Conservation (phyloP, 2,329 filamentous ascomycete genomes). For the Calonectria hongkongensis region DNA sequence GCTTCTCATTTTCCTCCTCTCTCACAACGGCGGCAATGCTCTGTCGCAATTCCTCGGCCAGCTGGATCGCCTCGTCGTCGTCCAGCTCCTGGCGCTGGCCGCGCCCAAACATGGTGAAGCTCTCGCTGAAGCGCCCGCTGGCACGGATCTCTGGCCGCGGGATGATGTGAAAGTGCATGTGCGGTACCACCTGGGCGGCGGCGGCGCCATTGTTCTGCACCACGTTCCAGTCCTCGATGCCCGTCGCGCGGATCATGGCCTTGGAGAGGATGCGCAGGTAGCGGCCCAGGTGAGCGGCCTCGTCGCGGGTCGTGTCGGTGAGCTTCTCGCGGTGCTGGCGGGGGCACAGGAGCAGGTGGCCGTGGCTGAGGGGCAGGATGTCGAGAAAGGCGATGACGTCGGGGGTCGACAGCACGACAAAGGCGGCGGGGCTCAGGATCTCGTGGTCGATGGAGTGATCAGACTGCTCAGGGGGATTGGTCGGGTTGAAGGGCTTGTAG, state of each 20-base stretch:
- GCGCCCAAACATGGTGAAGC: constrained; percentile 89
- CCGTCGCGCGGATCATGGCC: constrained; percentile 81
- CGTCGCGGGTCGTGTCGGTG: constrained; percentile 78
- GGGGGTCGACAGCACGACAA: constrained; percentile 85
- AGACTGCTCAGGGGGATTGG: constrained; percentile 63
- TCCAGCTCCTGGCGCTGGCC: constrained; percentile 84
- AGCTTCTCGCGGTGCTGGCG: constrained; percentile 86
- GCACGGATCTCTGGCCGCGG: constrained; percentile 83
- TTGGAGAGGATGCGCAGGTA: constrained; percentile 83
- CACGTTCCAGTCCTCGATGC: constrained; percentile 92
- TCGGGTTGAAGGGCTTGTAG: constrained; percentile 69
- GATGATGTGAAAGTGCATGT: constrained; percentile 96
- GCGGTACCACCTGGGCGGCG: constrained; percentile 93
- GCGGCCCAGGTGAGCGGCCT: constrained; percentile 80
- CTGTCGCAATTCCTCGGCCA: constrained; percentile 74
- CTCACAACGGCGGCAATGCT: constrained; percentile 69
- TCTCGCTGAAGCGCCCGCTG: constrained; percentile 72
- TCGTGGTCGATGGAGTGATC: constrained; percentile 55
- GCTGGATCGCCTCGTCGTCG: constrained; percentile 79
- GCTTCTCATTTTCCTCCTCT: constrained; percentile 61
- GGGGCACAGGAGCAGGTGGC: constrained; percentile 89
- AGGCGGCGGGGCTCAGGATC: constrained; percentile 68
- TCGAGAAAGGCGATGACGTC: constrained; percentile 91
- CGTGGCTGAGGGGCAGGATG: constrained; percentile 89
- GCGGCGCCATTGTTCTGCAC: constrained; percentile 96